Evolutionary conservation across 371 early-diverging fungal species (phyloP).

Genomic region (Syncephalastrum monosporum): DNA sequence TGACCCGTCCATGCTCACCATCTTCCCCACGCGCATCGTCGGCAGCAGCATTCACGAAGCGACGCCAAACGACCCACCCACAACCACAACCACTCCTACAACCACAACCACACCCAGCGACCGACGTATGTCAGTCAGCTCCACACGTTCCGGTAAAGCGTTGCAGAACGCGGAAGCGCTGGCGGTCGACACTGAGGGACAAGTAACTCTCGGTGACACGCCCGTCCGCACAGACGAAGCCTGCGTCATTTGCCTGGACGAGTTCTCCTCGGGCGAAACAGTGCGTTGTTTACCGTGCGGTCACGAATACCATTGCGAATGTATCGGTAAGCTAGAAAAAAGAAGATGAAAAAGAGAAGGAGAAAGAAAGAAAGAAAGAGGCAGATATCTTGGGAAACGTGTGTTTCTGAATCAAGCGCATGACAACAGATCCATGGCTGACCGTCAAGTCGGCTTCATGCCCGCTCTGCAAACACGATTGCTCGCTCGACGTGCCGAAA

Average conservation of each 20-base stretch:
- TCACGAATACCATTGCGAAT: conserved; percentile 82
- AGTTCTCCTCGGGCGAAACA: conserved; percentile 60
- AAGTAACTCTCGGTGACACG: conserved; percentile 1
- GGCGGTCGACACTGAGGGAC: background rate
- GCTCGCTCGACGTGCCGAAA: conserved; percentile 32
- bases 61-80: background rate
- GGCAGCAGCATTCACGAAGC: conserved; percentile 11
- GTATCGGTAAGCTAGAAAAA: conserved; percentile 65
- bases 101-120: no score
- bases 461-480: conserved; percentile 58
- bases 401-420: background rate
- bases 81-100: no score
- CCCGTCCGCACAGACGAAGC: conserved; percentile 25
- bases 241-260: conserved; percentile 84
- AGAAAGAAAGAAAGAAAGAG: no score
- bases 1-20: conserved; percentile 25
- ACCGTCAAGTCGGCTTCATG: conserved; percentile 53
- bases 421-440: conserved; percentile 52
- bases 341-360: background rate
- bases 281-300: conserved; percentile 71
- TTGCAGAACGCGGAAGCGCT: conserved; percentile 33
- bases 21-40: conserved; percentile 43
- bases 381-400: background rate
- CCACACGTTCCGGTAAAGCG: conserved; percentile 26
- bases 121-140: conserved; percentile 11